Evolutionary conservation across 306 rosid genomes (phyloP).

Genomic region (Fragaria vesca): DNA sequence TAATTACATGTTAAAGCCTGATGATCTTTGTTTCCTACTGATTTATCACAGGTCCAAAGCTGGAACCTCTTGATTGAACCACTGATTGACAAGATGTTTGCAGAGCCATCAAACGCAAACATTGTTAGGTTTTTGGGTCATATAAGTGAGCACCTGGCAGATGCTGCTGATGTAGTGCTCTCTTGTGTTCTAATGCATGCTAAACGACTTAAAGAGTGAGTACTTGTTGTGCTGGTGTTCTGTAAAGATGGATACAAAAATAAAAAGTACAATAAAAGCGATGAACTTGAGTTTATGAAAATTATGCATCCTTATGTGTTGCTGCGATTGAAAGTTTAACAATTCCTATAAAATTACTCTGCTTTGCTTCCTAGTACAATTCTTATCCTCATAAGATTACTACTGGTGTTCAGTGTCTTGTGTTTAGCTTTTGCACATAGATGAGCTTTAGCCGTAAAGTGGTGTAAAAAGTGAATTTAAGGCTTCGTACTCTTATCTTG

Average conservation of each 20-base stretch:
- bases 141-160: slow-evolving; percentile 64
- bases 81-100: slow-evolving; percentile 80
- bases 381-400: background rate
- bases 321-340: background rate
- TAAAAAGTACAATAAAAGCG: background rate
- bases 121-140: slow-evolving; percentile 71
- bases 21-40: slow-evolving; percentile 6
- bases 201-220: slow-evolving; percentile 66
- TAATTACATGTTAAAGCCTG: slow-evolving; percentile 8
- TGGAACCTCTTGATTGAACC: slow-evolving; percentile 74
- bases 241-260: background rate
- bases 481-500: background rate
- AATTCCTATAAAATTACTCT: background rate
- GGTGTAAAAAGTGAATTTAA: background rate
- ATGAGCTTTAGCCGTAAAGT: background rate
- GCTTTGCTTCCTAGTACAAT: background rate
- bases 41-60: slow-evolving; percentile 62
- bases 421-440: background rate
- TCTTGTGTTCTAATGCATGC: slow-evolving; percentile 60
- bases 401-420: background rate
- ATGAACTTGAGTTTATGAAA: background rate
- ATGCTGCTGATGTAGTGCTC: slow-evolving; percentile 64
- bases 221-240: background rate
- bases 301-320: background rate
- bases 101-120: slow-evolving; percentile 81